A percentile compares a stretch with the other conserved stretches of the same genome.
These are phyloP conservation scores for Erysimum cheiri DNA, from an alignment of 441 rosid genomes.

Conservation along the genomic window DNA sequence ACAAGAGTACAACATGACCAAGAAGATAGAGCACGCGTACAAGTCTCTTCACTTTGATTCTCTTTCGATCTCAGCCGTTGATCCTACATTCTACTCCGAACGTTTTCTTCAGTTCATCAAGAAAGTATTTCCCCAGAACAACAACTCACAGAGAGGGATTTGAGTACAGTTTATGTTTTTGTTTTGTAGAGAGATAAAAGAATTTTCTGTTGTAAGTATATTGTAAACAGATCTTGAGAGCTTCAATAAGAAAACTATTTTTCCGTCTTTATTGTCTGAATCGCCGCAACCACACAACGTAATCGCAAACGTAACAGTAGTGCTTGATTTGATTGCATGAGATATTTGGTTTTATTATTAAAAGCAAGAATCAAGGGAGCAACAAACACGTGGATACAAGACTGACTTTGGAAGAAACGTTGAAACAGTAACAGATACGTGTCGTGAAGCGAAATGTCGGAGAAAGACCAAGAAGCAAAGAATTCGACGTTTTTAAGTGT, in stretches of 20 bases:
- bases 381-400: constrained; percentile 39
- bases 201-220: constrained; percentile 23
- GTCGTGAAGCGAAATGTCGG: constrained; percentile 38
- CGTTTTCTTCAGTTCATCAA: constrained; percentile 88
- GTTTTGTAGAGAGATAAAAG: constrained; percentile 19
- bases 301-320: not conserved
- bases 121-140: constrained; percentile 72
- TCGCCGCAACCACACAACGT: constrained; percentile 12
- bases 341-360: constrained; percentile 27
- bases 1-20: constrained; percentile 89
- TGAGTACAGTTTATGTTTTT: constrained; percentile 35
- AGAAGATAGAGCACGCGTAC: constrained; percentile 94
- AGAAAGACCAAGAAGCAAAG: constrained; percentile 6
- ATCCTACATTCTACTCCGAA: constrained; percentile 83
- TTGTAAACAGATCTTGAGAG: constrained; percentile 26
- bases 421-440: constrained; percentile 41
- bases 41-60: constrained; percentile 93
- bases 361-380: constrained; percentile 25
- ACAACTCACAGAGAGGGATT: constrained; percentile 11
- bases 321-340: constrained; percentile 28
- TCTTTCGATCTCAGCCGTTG: constrained; percentile 82
- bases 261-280: not conserved
- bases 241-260: constrained; percentile 17
- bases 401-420: constrained; percentile 34
- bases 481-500: constrained; percentile 1